phyloP scores from a whole-genome alignment of 371 early-diverging fungal species.

The Rhizopus microsporus region DNA sequence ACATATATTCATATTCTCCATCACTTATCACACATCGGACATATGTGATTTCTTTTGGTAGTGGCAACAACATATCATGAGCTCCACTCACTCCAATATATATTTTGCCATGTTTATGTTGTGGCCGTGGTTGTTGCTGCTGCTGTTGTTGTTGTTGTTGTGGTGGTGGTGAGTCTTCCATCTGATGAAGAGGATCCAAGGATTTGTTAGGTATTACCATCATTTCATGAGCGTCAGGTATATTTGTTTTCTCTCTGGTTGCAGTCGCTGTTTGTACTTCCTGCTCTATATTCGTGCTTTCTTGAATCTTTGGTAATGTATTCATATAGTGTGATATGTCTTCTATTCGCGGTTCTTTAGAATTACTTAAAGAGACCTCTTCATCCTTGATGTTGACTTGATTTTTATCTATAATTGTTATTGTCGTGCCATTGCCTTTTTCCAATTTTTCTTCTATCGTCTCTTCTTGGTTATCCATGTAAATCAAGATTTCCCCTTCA shows the following conservation, averaged over 20 bases:
- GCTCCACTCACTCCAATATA: constrained; percentile 38
- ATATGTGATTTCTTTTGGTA: constrained; percentile 41
- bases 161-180: background rate
- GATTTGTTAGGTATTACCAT: background rate
- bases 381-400: background rate
- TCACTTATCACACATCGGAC: constrained; percentile 42
- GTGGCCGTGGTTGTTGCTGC: constrained; percentile 4
- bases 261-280: background rate
- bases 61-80: constrained; percentile 29
- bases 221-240: constrained; percentile 30
- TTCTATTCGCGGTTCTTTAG: constrained; percentile 22
- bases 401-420: constrained; percentile 2
- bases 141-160: constrained; percentile 1
- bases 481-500: constrained; percentile 26
- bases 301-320: constrained; percentile 15
- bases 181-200: background rate
- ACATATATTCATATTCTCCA: constrained; percentile 42
- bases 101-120: constrained; percentile 27
- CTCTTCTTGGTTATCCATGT: constrained; percentile 14
- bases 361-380: background rate
- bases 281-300: background rate
- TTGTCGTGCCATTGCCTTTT: background rate
- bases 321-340: constrained; percentile 32
- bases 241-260: constrained; percentile 11
- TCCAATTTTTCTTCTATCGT: constrained; percentile 1